Evolutionary conservation across 2,329 filamentous ascomycete species (phyloP).

Genomic region (Pseudogymnoascus sp.): DNA sequence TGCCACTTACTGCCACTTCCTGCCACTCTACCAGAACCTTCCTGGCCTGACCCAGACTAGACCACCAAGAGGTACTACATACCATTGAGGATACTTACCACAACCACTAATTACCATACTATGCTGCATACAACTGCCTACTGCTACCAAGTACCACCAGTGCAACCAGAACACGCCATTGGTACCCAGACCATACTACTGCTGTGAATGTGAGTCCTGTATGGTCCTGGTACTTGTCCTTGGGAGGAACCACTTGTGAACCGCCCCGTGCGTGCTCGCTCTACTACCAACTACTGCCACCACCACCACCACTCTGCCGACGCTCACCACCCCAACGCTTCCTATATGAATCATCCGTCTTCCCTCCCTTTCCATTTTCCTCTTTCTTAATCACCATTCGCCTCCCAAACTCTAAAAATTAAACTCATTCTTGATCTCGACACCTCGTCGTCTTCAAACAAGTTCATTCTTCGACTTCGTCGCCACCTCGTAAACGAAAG

Average conservation of each 20-base stretch:
- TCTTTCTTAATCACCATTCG: background rate
- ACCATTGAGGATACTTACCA: background rate
- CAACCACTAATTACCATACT: background rate
- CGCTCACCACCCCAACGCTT: background rate
- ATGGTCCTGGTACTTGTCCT: background rate
- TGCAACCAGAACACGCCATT: background rate
- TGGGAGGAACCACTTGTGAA: background rate
- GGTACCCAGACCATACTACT: background rate
- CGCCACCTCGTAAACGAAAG: background rate
- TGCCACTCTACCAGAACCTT: background rate
- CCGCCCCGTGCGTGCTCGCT: background rate
- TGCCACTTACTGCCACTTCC: background rate
- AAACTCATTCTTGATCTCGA: background rate
- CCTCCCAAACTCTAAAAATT: background rate
- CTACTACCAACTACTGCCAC: background rate
- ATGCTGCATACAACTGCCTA: background rate
- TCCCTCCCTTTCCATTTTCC: background rate
- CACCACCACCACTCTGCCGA: background rate
- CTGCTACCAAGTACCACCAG: background rate
- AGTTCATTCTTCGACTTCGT: background rate
- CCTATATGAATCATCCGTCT: slow-evolving; percentile 3
- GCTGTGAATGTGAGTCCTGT: background rate
- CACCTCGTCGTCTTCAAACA: background rate
- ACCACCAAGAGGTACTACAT: background rate
- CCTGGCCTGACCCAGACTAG: background rate